Percentiles rank a stretch among this genome's conserved stretches.
Conservation (phyloP, 1,139 yeast genomes). For the Yamadazyma diddensiae region DNA sequence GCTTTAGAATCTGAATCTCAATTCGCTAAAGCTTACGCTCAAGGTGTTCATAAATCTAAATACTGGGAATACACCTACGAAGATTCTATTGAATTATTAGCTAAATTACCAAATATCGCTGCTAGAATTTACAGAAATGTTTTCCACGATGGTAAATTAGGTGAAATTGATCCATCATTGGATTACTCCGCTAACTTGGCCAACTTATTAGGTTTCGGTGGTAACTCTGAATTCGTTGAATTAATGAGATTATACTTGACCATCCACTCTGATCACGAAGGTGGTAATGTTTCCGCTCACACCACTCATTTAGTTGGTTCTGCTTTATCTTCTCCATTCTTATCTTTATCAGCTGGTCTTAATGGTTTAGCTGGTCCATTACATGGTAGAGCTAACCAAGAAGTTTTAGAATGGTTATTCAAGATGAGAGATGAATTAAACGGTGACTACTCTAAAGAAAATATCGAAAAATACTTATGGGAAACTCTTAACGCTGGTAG, state of each 20-base stretch:
- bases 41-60: slow-evolving; percentile 81
- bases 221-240: slow-evolving; percentile 78
- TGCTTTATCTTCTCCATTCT: slow-evolving; percentile 89
- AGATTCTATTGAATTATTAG: slow-evolving; percentile 84
- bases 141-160: slow-evolving; percentile 82
- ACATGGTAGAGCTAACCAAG: slow-evolving; percentile 98
- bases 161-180: slow-evolving; percentile 64
- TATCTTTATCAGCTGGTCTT: slow-evolving; percentile 91
- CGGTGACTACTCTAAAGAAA: slow-evolving; percentile 68
- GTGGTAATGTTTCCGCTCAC: slow-evolving; percentile 98
- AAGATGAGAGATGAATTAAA: slow-evolving; percentile 75
- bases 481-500: slow-evolving; percentile 86
- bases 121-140: slow-evolving; percentile 92
- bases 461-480: slow-evolving; percentile 89
- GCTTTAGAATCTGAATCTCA: slow-evolving; percentile 88
- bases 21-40: slow-evolving; percentile 88
- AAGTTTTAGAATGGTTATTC: slow-evolving; percentile 90
- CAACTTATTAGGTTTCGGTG: slow-evolving; percentile 76
- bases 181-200: slow-evolving; percentile 95
- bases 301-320: slow-evolving; percentile 96
- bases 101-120: slow-evolving; percentile 88
- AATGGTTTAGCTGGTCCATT: slow-evolving; percentile 98
- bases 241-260: slow-evolving; percentile 91
- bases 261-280: slow-evolving; percentile 97
- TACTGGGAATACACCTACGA: slow-evolving; percentile 94